Evolutionary conservation across 2,329 filamentous ascomycete genomes (phyloP).

Genomic region (Neoarthrinium moseri): DNA sequence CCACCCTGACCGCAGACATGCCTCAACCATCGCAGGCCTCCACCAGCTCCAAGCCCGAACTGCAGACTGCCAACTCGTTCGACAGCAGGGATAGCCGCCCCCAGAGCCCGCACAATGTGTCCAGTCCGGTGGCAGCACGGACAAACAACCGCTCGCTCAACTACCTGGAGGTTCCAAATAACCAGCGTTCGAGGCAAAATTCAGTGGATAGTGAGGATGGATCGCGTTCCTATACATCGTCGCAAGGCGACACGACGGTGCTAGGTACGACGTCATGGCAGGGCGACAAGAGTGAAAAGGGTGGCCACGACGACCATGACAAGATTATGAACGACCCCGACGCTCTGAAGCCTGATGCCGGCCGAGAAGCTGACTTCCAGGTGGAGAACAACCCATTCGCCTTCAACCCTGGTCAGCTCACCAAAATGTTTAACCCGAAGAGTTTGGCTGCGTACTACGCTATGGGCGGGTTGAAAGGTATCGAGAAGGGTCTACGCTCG

Average conservation of each 20-base stretch:
- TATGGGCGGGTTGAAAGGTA: constrained; percentile 72
- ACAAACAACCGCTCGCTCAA: constrained; percentile 46
- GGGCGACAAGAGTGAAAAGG: constrained; percentile 36
- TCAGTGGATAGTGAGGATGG: constrained; percentile 68
- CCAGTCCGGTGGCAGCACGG: constrained; percentile 50
- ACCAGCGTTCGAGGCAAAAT: constrained; percentile 61
- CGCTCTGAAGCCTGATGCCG: constrained; percentile 73
- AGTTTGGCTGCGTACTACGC: constrained; percentile 78
- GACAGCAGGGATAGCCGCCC: constrained; percentile 67
- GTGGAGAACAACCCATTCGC: constrained; percentile 82
- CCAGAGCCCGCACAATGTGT: constrained; percentile 72
- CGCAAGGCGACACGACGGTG: constrained; percentile 63
- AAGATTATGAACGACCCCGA: constrained; percentile 64
- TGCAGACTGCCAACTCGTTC: constrained; percentile 58
- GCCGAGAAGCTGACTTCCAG: constrained; percentile 72
- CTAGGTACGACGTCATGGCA: constrained; percentile 42
- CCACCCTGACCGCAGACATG: constrained; percentile 14
- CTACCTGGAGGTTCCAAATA: constrained; percentile 67
- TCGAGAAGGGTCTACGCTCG: constrained; percentile 76
- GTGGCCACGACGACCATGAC: constrained; percentile 39
- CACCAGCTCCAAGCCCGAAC: constrained; percentile 35
- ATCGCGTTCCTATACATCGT: constrained; percentile 54
- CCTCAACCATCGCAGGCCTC: constrained; percentile 12
- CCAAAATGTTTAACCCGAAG: constrained; percentile 88
- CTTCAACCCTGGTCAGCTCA: constrained; percentile 78